phyloP scores from a whole-genome alignment of 345 rosid species.

The Sisymbrium altissimum region DNA sequence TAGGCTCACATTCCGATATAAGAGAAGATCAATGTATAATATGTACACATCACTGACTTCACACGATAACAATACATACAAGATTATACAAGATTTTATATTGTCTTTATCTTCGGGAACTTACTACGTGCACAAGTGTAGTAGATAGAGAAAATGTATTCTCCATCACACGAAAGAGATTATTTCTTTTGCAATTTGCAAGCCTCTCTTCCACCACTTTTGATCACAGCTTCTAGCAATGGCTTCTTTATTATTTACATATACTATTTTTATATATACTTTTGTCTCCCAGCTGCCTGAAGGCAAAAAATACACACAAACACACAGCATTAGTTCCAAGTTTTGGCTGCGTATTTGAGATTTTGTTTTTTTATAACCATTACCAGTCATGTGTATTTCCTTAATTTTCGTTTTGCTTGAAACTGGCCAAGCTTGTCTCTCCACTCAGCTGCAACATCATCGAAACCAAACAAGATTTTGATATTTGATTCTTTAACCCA shows the following conservation, averaged over 20 bases:
- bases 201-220: background rate
- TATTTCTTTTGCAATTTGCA: background rate
- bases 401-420: constrained; percentile 77
- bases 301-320: background rate
- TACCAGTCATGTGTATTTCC: constrained; percentile 64
- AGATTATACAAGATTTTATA: background rate
- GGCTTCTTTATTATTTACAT: constrained; percentile 22
- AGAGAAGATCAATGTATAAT: background rate
- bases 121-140: constrained; percentile 28
- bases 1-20: background rate
- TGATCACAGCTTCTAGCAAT: constrained; percentile 11
- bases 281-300: background rate
- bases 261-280: background rate
- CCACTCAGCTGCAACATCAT: constrained; percentile 72
- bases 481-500: background rate
- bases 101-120: background rate
- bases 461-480: background rate
- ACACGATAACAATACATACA: constrained; percentile 4
- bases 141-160: background rate
- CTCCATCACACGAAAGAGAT: background rate
- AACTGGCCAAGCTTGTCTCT: constrained; percentile 88
- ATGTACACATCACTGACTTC: constrained; percentile 2
- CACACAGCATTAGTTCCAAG: background rate
- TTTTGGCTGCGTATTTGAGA: background rate
- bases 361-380: background rate